Evolutionary conservation across 2,329 filamentous ascomycete species (phyloP).

Genomic region (Cladosporium sp.): DNA sequence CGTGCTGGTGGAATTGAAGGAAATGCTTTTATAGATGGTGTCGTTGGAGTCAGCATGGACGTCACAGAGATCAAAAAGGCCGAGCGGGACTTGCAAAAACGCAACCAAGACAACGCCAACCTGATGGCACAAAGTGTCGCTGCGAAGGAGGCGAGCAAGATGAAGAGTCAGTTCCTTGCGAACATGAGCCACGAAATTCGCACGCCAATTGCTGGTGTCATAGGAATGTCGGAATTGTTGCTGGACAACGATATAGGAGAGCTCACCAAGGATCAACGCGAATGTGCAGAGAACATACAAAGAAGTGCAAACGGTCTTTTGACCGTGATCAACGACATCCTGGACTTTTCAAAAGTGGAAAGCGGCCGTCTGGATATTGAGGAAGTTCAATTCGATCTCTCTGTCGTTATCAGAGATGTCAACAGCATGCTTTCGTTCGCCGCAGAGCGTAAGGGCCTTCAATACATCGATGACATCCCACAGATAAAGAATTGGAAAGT

Average conservation of each 20-base stretch:
- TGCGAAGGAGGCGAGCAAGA: slow-evolving; percentile 72
- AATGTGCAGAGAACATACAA: slow-evolving; percentile 74
- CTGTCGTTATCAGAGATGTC: slow-evolving; percentile 70
- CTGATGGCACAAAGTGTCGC: slow-evolving; percentile 71
- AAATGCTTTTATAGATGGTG: slow-evolving; percentile 60
- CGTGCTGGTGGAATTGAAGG: slow-evolving; percentile 49
- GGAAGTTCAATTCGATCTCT: slow-evolving; percentile 74
- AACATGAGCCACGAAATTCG: slow-evolving; percentile 48
- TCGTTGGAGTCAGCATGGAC: slow-evolving; percentile 76
- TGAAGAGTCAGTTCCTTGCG: slow-evolving; percentile 76
- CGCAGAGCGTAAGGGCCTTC: slow-evolving; percentile 72
- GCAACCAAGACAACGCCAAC: slow-evolving; percentile 67
- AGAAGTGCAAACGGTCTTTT: slow-evolving; percentile 75
- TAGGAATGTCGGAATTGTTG: slow-evolving; percentile 74
- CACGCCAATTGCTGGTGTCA: slow-evolving; percentile 69
- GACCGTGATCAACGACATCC: slow-evolving; percentile 85
- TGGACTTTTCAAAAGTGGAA: slow-evolving; percentile 85
- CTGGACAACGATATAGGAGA: slow-evolving; percentile 54
- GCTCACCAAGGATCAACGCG: slow-evolving; percentile 65
- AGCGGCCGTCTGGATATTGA: slow-evolving; percentile 73
- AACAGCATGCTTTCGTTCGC: slow-evolving; percentile 85
- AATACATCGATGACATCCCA: slow-evolving; percentile 62
- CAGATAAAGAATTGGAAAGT: slow-evolving; percentile 67
- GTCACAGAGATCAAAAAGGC: slow-evolving; percentile 67
- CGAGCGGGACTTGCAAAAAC: slow-evolving; percentile 58